Conservation (phyloP, 331 rosid species). For the Quercus lobata region DNA sequence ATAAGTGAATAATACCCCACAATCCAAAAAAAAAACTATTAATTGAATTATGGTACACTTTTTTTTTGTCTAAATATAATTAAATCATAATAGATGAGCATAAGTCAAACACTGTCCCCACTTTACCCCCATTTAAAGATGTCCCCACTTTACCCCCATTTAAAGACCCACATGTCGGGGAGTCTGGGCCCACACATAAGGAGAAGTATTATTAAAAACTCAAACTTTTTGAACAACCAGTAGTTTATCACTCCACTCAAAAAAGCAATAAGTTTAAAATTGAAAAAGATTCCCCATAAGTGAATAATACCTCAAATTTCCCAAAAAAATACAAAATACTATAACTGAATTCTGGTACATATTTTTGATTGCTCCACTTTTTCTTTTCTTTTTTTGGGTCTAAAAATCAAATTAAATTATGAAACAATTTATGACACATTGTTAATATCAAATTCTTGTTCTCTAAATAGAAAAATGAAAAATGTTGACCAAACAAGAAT, state of each 20-base stretch:
- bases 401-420: not conserved
- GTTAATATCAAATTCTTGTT: too few species aligned
- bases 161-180: too few species aligned
- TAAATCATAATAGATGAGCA: too few species aligned
- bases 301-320: too few species aligned
- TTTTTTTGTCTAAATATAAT: not conserved
- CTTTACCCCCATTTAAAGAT: too few species aligned
- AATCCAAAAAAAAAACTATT: not conserved
- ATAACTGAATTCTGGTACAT: not conserved
- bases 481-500: not conserved
- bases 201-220: fast-evolving
- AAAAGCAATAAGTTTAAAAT: not conserved
- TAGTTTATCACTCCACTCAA: too few species aligned
- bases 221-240: fast-evolving
- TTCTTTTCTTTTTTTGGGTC: too few species aligned
- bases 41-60: not conserved
- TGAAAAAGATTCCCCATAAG: not conserved
- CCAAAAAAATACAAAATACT: not conserved
- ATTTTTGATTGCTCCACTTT: not conserved
- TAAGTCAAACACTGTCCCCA: too few species aligned
- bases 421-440: not conserved
- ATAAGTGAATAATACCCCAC: not conserved
- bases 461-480: not conserved
- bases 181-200: too few species aligned
- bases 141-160: too few species aligned